phyloP scores from a whole-genome alignment of 2,329 filamentous ascomycete genomes.

The Mollisiaceae sp. region DNA sequence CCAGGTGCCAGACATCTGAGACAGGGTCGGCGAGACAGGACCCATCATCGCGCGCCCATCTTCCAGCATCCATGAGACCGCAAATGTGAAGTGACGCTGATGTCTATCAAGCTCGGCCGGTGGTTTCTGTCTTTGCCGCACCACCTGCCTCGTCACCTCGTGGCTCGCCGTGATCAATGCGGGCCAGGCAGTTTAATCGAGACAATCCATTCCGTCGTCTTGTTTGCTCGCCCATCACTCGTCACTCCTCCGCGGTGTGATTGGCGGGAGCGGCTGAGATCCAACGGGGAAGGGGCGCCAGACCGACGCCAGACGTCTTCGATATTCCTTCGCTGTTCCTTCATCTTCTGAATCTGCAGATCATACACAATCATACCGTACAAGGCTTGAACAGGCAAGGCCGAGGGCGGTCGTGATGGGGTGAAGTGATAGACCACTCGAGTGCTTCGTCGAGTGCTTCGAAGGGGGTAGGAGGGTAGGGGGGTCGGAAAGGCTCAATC shows the following conservation, averaged over 20 bases:
- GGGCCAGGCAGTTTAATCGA: background rate
- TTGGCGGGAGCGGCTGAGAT: slow-evolving; percentile 19
- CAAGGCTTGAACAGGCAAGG: slow-evolving; percentile 17
- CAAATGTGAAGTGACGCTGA: slow-evolving; percentile 25
- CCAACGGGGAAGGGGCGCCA: background rate
- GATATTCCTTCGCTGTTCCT: slow-evolving; percentile 26
- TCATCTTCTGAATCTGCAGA: slow-evolving; percentile 34
- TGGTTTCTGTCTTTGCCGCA: slow-evolving; percentile 18
- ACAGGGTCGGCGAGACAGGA: slow-evolving; percentile 7
- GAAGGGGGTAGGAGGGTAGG: too few species aligned
- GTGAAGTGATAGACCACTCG: background rate
- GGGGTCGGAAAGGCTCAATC: too few species aligned
- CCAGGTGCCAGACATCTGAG: slow-evolving; percentile 33
- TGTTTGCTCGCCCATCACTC: slow-evolving; percentile 20
- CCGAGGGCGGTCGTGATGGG: background rate
- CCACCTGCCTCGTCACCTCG: slow-evolving; percentile 34
- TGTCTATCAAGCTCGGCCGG: background rate
- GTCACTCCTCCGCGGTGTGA: slow-evolving; percentile 9
- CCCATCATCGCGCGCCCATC: slow-evolving; percentile 15
- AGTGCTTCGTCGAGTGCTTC: too few species aligned
- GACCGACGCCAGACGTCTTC: slow-evolving; percentile 23
- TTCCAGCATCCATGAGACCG: slow-evolving; percentile 26
- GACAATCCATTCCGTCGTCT: background rate
- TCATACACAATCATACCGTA: too few species aligned
- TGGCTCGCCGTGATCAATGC: slow-evolving; percentile 37